These are phyloP conservation scores for Ogataea methylovora DNA, from an alignment of 805 yeast genomes.

Conservation along the genomic window DNA sequence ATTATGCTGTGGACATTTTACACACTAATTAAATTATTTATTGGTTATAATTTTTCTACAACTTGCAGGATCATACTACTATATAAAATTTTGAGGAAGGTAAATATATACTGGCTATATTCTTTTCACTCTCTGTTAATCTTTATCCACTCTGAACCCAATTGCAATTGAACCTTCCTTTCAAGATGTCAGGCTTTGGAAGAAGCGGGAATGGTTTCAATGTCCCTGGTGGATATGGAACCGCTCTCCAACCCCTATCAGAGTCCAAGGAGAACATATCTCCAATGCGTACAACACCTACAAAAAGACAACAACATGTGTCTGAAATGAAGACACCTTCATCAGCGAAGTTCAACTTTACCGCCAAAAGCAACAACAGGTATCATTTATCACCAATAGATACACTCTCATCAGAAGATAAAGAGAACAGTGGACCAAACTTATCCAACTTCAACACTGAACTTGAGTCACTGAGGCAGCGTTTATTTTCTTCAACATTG, in stretches of 20 bases:
- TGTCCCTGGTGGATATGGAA: no score
- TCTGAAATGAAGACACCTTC: background rate
- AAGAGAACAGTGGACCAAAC: background rate
- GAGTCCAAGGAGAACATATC: background rate
- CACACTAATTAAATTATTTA: no score
- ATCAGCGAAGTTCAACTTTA: background rate
- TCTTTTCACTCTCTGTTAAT: background rate
- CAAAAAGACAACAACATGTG: background rate
- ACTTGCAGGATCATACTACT: no score
- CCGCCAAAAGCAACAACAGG: background rate
- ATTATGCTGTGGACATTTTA: background rate
- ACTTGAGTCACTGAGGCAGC: conserved; percentile 30
- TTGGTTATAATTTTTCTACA: no score
- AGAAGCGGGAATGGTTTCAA: no score
- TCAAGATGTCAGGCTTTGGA: no score
- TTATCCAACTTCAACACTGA: conserved; percentile 13
- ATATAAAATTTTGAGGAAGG: background rate
- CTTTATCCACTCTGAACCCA: background rate
- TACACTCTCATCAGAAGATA: background rate
- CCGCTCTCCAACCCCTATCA: conserved; percentile 1
- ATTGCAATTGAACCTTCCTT: background rate
- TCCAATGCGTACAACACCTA: background rate
- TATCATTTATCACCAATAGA: background rate
- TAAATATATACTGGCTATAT: background rate
- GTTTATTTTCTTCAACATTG: conserved; percentile 40